Evolutionary conservation across 176 grass and related monocot species (phyloP), one percentile per base, ranked within the genome.

Genomic region (Phoenix dactylifera): DNA sequence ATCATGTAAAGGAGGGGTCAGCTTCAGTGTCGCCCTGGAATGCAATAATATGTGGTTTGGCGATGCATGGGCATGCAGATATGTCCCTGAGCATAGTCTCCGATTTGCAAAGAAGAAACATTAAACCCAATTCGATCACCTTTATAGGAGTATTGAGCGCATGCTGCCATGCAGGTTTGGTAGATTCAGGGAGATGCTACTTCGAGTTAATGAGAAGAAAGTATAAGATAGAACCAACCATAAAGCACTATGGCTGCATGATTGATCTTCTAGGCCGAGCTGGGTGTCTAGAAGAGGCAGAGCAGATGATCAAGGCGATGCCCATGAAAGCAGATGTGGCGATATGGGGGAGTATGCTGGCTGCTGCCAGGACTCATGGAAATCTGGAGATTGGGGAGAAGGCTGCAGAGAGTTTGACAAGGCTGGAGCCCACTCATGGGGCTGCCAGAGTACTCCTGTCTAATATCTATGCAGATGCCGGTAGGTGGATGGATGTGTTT

Each of bases 241-340:
- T 89, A 53, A 89, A 95, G 71, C 89, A 95, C 68, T 95, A 95
- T 28, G 89, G 89, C 53, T 95, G 89, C 70, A 89, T 95, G 79
- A 66, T 89, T 59, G 79, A 89, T 77, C 82, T 95, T 54, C 79
- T 95, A 52, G 72, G 81, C 54, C 81, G 85, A 58, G 89, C 89
- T 29, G 85, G 89, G n/a, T 76, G 77, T 18, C 65, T 95, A 54
- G 76, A 95, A 70, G 89, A 95, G 54, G 85, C 82, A 25, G 85
- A 79, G 63, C 23, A 59, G 30, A 56, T 89, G 52, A 62, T 85
- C n/a, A 10, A 60, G 25, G 62, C 22, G 26, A 89, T 95, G 89
- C 89, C 85, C 28, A 83, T 85, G 76, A 71, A 83, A 79, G 66
- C 85, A 15, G 85, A 95, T 89, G 76, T 77, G 26, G 69, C 89